Evolutionary conservation across 306 rosid genomes (phyloP).

Genomic region (Vicia sativa): DNA sequence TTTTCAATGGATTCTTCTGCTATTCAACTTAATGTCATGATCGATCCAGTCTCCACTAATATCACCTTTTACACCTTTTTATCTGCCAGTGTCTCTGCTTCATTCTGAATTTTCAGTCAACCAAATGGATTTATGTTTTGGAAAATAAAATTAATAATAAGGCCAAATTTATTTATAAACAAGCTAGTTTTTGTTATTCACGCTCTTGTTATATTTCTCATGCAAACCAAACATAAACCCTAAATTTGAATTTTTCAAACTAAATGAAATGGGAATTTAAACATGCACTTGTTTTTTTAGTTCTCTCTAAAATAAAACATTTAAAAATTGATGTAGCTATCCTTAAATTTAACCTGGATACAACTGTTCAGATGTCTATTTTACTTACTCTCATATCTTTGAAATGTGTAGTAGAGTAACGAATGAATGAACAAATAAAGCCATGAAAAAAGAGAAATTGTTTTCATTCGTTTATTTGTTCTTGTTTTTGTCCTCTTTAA

Average conservation of each 20-base stretch:
- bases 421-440: conserved; percentile 36
- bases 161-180: not conserved
- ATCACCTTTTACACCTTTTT: not conserved
- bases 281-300: not conserved
- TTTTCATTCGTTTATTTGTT: conserved; percentile 31
- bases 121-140: not conserved
- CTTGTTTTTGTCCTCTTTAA: conserved; percentile 25
- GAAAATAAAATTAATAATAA: not conserved
- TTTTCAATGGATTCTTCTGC: conserved; percentile 48
- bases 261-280: not conserved
- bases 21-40: conserved; percentile 15
- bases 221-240: not conserved
- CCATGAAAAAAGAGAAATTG: conserved; percentile 28
- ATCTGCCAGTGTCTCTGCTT: conserved; percentile 1
- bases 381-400: not conserved
- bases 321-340: no score
- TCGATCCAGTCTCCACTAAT: not conserved
- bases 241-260: not conserved
- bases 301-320: no score
- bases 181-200: not conserved
- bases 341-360: no score
- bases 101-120: conserved; percentile 5
- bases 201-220: not conserved
- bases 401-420: conserved; percentile 35
- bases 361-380: no score